Conservation (phyloP, 495 filamentous ascomycete genomes). For the Penicillium robsamsonii region DNA sequence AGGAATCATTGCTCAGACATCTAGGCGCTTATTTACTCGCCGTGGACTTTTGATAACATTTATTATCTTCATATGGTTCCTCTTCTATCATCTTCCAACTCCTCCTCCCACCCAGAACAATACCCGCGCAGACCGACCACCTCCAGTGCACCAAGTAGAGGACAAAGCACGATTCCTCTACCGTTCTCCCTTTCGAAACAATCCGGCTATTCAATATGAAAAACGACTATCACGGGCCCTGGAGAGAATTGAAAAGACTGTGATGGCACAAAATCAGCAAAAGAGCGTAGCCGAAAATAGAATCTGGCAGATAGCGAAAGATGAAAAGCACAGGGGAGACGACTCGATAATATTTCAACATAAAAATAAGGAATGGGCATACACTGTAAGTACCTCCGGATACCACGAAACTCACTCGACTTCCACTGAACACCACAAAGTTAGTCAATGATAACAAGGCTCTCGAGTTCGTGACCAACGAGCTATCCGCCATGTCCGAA, state of each 20-base stretch:
- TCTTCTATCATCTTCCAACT: constrained; percentile 3
- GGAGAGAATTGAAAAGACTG: neutral
- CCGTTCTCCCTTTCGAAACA: neutral
- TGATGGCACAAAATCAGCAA: neutral
- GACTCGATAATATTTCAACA: neutral
- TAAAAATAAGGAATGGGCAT: neutral
- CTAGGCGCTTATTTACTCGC: neutral
- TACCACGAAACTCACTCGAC: neutral
- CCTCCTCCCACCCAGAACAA: constrained; percentile 5
- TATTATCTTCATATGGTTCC: neutral
- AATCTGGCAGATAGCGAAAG: constrained; percentile 5
- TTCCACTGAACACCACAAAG: constrained; percentile 13
- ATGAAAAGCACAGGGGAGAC: neutral
- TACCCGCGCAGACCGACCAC: constrained; percentile 2
- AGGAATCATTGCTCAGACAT: neutral
- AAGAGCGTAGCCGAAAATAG: neutral
- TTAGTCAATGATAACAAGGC: constrained; percentile 32
- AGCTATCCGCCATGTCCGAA: constrained; percentile 30
- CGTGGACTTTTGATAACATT: neutral
- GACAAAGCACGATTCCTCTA: neutral
- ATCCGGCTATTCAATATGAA: neutral
- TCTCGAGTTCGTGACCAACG: constrained; percentile 26
- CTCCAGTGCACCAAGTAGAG: neutral
- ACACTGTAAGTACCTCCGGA: neutral
- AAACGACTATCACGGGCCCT: neutral